Percentiles rank a stretch among this genome's conserved stretches.
phyloP scores from a whole-genome alignment of 768 basidiomycete species.

The Cubamyces lactineus region DNA sequence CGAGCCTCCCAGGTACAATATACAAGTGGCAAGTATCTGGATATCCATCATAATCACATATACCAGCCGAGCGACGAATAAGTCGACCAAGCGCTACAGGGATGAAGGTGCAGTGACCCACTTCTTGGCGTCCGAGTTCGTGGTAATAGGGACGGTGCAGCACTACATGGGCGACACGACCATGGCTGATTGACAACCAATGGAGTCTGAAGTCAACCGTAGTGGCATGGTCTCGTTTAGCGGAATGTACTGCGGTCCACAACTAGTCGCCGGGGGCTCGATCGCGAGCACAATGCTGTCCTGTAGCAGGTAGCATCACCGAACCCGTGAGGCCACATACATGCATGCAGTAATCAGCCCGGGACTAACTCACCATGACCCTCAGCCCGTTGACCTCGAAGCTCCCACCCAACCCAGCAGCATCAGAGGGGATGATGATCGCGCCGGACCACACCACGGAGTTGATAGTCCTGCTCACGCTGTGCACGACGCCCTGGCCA shows the following conservation, averaged over 20 bases:
- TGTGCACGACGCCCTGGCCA: constrained; percentile 30
- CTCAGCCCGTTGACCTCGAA: constrained; percentile 29
- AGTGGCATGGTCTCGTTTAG: constrained; percentile 29
- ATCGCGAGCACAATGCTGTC: constrained; percentile 32
- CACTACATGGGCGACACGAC: neutral
- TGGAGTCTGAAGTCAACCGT: constrained; percentile 31
- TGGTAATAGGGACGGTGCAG: neutral
- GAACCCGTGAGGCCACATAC: neutral
- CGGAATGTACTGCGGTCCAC: constrained; percentile 23
- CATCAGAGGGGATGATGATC: constrained; percentile 23
- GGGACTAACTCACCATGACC: constrained; percentile 26
- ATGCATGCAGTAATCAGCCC: neutral
- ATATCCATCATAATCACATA: too few species aligned
- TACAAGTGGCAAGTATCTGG: too few species aligned
- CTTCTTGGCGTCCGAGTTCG: neutral
- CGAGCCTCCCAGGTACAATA: too few species aligned
- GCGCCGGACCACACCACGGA: constrained; percentile 33
- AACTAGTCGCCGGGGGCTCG: constrained; percentile 18
- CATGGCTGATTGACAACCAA: constrained; percentile 19
- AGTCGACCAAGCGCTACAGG: neutral
- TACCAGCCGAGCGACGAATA: too few species aligned
- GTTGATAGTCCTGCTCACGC: constrained; percentile 14
- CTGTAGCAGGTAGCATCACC: constrained; percentile 17
- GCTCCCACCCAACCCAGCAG: constrained; percentile 22
- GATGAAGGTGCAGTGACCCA: neutral